A percentile compares a stretch with the other conserved stretches of the same genome.
These are phyloP conservation scores for Agrocybe pediades DNA, from an alignment of 768 basidiomycete genomes.

Conservation along the genomic window DNA sequence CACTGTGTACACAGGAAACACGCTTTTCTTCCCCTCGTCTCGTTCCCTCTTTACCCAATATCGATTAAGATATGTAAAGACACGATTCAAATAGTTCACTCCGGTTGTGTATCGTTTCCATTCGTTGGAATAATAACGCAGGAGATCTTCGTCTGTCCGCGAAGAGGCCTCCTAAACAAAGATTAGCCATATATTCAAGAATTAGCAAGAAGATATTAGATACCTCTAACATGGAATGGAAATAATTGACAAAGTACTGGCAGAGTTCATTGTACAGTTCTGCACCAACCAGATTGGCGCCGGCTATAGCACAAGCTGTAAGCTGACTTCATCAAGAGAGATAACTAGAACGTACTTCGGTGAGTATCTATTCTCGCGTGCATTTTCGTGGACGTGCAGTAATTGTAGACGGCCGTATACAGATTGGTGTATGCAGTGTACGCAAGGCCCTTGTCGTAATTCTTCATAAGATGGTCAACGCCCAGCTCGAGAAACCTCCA, in stretches of 20 bases:
- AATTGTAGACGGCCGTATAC: slow-evolving; percentile 96
- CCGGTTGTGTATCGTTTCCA: slow-evolving; percentile 98
- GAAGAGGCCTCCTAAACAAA: slow-evolving; percentile 69
- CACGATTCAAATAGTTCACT: slow-evolving; percentile 93
- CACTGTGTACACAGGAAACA: slow-evolving; percentile 96
- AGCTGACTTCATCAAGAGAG: slow-evolving; percentile 36
- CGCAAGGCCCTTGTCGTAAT: slow-evolving; percentile 80
- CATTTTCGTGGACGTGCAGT: slow-evolving; percentile 92
- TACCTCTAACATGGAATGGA: slow-evolving; percentile 64
- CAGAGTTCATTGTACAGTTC: slow-evolving; percentile 95
- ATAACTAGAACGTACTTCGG: slow-evolving; percentile 59
- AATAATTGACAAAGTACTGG: slow-evolving; percentile 85
- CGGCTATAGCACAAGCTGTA: no score
- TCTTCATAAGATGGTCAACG: slow-evolving; percentile 92
- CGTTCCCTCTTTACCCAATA: slow-evolving; percentile 99
- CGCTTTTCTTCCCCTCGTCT: slow-evolving; percentile 94
- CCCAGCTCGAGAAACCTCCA: slow-evolving; percentile 84
- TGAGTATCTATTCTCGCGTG: slow-evolving; percentile 63
- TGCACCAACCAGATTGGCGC: slow-evolving; percentile 96
- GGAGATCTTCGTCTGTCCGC: slow-evolving; percentile 85
- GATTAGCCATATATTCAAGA: slow-evolving; percentile 15
- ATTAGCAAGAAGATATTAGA: slow-evolving; percentile 13
- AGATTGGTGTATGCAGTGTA: slow-evolving; percentile 72
- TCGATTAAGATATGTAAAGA: slow-evolving; percentile 97
- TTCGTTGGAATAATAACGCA: slow-evolving; percentile 89